Conservation (phyloP, 2,329 filamentous ascomycete species). For the Colletotrichum karsti region DNA sequence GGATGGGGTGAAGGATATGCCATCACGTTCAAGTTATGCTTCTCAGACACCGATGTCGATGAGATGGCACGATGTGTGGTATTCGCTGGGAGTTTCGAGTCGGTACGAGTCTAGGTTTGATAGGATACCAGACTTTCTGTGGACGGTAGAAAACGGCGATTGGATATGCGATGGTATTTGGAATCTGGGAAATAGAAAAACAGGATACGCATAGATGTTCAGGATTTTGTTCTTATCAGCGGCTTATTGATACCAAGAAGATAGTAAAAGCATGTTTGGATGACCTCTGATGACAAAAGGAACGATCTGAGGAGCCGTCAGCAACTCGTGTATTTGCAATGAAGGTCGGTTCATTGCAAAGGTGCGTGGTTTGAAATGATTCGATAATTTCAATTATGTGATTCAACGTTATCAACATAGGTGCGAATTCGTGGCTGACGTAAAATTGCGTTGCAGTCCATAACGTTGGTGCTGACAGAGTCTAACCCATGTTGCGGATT, state of each 20-base stretch:
- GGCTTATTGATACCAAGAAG: neutral
- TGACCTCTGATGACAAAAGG: too few species aligned
- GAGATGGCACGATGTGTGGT: conserved; percentile 35
- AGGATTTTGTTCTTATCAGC: neutral
- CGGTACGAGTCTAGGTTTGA: conserved; percentile 32
- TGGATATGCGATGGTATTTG: conserved; percentile 38
- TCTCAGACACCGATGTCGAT: conserved; percentile 25
- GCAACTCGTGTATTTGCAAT: too few species aligned
- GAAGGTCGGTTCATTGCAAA: too few species aligned
- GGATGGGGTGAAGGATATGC: conserved; percentile 34
- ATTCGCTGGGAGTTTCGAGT: conserved; percentile 29
- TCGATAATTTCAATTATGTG: too few species aligned
- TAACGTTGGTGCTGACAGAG: too few species aligned
- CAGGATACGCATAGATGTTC: neutral
- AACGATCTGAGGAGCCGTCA: too few species aligned
- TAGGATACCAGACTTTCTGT: conserved; percentile 33
- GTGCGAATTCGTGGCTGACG: too few species aligned
- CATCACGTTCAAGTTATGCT: neutral
- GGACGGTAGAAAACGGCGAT: conserved; percentile 28
- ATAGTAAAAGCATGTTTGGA: too few species aligned
- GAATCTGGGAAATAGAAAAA: conserved; percentile 33
- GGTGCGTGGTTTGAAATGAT: too few species aligned
- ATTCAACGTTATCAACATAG: too few species aligned
- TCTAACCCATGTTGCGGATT: too few species aligned
- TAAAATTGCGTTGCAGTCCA: too few species aligned